Evolutionary conservation across 129 eudicot genomes (phyloP).

Genomic region (Saussurea involucrata): DNA sequence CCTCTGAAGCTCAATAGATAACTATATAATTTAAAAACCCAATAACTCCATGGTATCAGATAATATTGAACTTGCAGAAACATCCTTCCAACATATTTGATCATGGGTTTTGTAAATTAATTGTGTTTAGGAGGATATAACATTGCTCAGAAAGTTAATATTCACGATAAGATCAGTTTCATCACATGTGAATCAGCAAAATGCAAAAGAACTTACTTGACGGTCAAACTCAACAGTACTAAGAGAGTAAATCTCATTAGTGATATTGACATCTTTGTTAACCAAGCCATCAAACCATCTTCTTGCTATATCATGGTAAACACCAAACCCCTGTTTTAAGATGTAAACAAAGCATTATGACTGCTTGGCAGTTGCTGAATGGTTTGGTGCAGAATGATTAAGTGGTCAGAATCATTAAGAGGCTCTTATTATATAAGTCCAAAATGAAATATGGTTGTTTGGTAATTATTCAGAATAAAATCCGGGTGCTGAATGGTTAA

Average conservation of each 20-base stretch:
- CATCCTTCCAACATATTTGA: background rate
- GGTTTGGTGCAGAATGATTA: too few species aligned
- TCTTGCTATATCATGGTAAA: constrained; percentile 37
- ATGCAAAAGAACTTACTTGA: constrained; percentile 53
- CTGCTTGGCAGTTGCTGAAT: too few species aligned
- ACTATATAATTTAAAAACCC: background rate
- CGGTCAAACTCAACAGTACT: constrained; percentile 80
- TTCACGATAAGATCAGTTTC: background rate
- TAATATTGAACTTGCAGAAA: background rate
- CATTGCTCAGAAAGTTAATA: background rate
- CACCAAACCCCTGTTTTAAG: constrained; percentile 37
- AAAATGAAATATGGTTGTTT: too few species aligned
- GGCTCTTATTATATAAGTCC: too few species aligned
- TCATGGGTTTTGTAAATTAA: background rate
- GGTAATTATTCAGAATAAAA: too few species aligned
- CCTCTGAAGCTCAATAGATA: background rate
- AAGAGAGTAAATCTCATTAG: constrained; percentile 84
- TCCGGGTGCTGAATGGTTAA: too few species aligned
- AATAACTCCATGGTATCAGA: background rate
- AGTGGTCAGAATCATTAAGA: too few species aligned
- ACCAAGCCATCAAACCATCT: constrained; percentile 88
- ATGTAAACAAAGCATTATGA: constrained; percentile 8
- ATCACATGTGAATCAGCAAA: background rate
- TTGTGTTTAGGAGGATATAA: background rate
- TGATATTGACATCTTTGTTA: constrained; percentile 57